Conservation (phyloP, 495 filamentous ascomycete genomes). For the Copromyces sp. region DNA sequence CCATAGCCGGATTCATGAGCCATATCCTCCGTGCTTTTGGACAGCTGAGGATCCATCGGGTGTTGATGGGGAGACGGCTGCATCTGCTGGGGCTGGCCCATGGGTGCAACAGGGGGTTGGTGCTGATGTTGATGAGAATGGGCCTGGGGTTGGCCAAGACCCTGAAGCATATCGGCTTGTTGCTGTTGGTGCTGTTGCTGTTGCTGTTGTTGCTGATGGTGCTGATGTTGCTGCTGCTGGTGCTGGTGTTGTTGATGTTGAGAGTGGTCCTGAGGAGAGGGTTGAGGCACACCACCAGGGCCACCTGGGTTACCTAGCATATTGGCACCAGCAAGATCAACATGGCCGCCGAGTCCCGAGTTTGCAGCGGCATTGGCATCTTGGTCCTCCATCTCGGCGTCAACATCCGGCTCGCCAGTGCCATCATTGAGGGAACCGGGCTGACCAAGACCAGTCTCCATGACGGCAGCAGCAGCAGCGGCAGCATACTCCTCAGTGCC, state of each 20-base stretch:
- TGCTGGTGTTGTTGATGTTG: constrained; percentile 12
- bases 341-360: constrained; percentile 17
- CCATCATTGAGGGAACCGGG: constrained; percentile 5
- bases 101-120: constrained; percentile 13
- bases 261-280: constrained; percentile 12
- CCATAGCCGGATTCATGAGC: constrained; percentile 32
- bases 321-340: constrained; percentile 22
- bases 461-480: constrained; percentile 28
- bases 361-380: constrained; percentile 9
- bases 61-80: constrained; percentile 24
- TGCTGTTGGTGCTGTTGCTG: constrained; percentile 18
- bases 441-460: constrained; percentile 19
- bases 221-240: constrained; percentile 3
- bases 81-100: constrained; percentile 15
- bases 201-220: constrained; percentile 5
- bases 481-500: constrained; percentile 34
- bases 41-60: constrained; percentile 18
- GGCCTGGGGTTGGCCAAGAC: neutral
- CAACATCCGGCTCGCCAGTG: constrained; percentile 23
- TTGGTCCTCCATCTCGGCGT: constrained; percentile 22
- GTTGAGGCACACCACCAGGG: constrained; percentile 4
- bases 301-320: constrained; percentile 19
- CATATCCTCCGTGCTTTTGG: constrained; percentile 30
- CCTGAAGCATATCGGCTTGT: neutral
- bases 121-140: constrained; percentile 18